Base-by-base conservation (phyloP, 768 basidiomycete genomes). In the Mycena filopes region DNA sequence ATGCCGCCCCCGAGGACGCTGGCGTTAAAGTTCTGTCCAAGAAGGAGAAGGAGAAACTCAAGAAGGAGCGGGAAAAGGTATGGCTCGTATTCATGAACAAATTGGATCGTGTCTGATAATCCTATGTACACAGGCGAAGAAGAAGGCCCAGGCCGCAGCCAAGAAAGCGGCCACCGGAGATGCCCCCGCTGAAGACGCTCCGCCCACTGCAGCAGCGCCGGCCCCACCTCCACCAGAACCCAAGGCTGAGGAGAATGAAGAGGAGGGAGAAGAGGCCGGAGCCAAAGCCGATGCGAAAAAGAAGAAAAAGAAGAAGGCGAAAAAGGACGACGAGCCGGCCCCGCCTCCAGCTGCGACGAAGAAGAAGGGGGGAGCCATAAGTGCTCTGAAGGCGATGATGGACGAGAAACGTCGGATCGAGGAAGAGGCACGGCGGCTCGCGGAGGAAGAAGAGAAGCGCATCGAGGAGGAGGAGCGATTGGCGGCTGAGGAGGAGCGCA, bases 1-100 rank as follows among this genome's bases (percentile, higher is more conserved):
- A 83, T n/a, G n/a, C n/a, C 9, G 89, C 81, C n/a, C 84, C 77
- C 41, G 86, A 85, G 31, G 89, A 84, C 54, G 78, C 78, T 51
- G 93, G 87, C 16, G 81, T 82, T 4, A 89, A 91, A 78, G 75
- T 97, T 33, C 78, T 98, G 38, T 90, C 91, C 20, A 98, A 98
- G 82, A 98, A 97, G 76, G 94, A 99, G 83, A 98, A 98, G 80
- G 96, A 98, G 76, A 90, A 90, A 75, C 82, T 97, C 65, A 98
- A 99, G 87, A 99, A 98, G 81, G 96, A 98, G 79, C 88, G 89
- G 55, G 96, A 98, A 82, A 98, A 98, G 91, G 95, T 91, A 38
- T 50, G 72, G 46, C 59, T 42, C 42, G 38, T 62, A 23, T 42
- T 42, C 43, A 41, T 41, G n/a, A 57, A 12, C 7, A 29, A 65